Evolutionary conservation across 2,329 filamentous ascomycete species (phyloP).

Genomic region (Coniochaeta pulveracea): DNA sequence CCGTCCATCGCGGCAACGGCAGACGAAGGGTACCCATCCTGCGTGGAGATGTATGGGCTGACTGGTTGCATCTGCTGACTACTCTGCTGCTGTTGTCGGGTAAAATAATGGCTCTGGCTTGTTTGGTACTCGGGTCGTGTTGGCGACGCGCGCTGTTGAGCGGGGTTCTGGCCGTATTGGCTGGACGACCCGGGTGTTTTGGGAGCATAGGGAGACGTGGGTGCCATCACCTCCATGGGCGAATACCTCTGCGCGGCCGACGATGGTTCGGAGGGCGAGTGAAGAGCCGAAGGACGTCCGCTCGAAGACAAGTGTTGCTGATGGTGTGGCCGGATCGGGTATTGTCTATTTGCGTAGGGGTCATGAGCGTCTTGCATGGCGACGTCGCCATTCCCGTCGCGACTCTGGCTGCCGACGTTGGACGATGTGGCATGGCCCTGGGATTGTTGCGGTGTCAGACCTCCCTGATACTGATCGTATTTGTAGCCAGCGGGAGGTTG

Average conservation of each 20-base stretch:
- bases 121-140: slow-evolving; percentile 43
- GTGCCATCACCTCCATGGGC: slow-evolving; percentile 83
- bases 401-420: slow-evolving; percentile 44
- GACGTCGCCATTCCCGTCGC: slow-evolving; percentile 65
- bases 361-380: slow-evolving; percentile 81
- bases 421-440: slow-evolving; percentile 44
- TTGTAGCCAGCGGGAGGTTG: slow-evolving; percentile 49
- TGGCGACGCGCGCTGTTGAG: slow-evolving; percentile 62
- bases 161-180: slow-evolving; percentile 35
- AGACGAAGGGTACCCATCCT: slow-evolving; percentile 61
- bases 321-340: slow-evolving; percentile 68
- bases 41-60: slow-evolving; percentile 52
- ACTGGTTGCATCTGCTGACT: slow-evolving; percentile 64
- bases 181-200: slow-evolving; percentile 49
- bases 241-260: slow-evolving; percentile 86
- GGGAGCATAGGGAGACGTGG: slow-evolving; percentile 63
- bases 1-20: slow-evolving; percentile 60
- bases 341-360: slow-evolving; percentile 76
- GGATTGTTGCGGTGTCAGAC: slow-evolving; percentile 22
- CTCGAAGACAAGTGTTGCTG: slow-evolving; percentile 56
- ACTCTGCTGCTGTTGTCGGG: slow-evolving; percentile 18
- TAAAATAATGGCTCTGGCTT: slow-evolving; percentile 46
- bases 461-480: slow-evolving; percentile 55
- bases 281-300: slow-evolving; percentile 46
- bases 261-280: slow-evolving; percentile 67